Percentiles rank a stretch among this genome's conserved stretches.
These are phyloP conservation scores for Kwoniella europaea DNA, from an alignment of 768 basidiomycete species.

Conservation along the genomic window DNA sequence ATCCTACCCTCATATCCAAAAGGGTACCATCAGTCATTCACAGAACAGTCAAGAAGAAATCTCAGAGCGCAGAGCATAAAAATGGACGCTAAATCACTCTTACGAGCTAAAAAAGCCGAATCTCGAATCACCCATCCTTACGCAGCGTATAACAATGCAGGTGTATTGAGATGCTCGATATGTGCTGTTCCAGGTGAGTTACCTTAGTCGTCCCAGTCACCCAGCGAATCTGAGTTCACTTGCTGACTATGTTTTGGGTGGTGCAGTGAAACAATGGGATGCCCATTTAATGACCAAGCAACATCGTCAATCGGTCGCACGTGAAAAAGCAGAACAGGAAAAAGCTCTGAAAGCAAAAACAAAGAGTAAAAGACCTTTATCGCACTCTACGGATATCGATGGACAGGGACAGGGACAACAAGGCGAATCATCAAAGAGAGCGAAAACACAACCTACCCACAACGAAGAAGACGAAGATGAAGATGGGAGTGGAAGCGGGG, in stretches of 20 bases:
- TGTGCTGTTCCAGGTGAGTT: slow-evolving; percentile 53
- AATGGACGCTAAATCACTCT: slow-evolving; percentile 55
- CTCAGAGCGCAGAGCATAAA: background rate
- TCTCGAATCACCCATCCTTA: slow-evolving; percentile 52
- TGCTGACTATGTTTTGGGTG: background rate
- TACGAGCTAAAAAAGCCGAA: slow-evolving; percentile 55
- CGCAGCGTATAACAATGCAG: slow-evolving; percentile 46
- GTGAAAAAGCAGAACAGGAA: slow-evolving; percentile 43
- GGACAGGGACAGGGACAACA: background rate
- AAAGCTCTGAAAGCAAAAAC: slow-evolving; percentile 26
- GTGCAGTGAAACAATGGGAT: slow-evolving; percentile 54
- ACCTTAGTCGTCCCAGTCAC: too few species aligned
- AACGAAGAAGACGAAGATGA: slow-evolving; percentile 7
- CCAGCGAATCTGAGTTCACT: background rate
- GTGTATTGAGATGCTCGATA: slow-evolving; percentile 50
- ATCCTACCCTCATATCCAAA: too few species aligned
- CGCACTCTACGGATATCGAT: slow-evolving; percentile 8
- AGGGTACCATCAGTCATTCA: too few species aligned
- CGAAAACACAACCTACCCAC: slow-evolving; percentile 1
- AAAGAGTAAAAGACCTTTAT: slow-evolving; percentile 26
- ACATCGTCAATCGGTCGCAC: slow-evolving; percentile 50
- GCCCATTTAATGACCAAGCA: slow-evolving; percentile 55
- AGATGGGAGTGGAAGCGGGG: slow-evolving; percentile 13
- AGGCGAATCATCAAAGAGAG: slow-evolving; percentile 20
- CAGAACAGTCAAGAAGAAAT: too few species aligned